A percentile compares a stretch with the other conserved stretches of the same genome.
These are phyloP conservation scores for Saccharomycopsis phalli DNA, from an alignment of 1,139 yeast genomes.

Conservation along the genomic window DNA sequence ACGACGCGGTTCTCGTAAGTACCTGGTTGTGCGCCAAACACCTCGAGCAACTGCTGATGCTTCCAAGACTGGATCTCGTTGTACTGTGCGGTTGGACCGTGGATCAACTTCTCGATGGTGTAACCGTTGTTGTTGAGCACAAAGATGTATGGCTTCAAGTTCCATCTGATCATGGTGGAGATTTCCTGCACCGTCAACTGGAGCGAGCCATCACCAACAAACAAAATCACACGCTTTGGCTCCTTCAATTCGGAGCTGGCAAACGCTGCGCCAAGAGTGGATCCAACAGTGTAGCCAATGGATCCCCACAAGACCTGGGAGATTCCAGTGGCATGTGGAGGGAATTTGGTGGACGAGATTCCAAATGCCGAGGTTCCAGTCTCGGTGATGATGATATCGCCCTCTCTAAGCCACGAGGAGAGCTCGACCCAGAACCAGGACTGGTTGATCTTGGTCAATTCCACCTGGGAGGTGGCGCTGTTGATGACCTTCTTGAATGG, in stretches of 20 bases:
- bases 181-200: conserved; percentile 85
- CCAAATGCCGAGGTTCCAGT: conserved; percentile 92
- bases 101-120: conserved; percentile 83
- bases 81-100: conserved; percentile 67
- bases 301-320: conserved; percentile 91
- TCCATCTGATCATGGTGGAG: conserved; percentile 76
- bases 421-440: conserved; percentile 78
- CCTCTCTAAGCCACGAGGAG: conserved; percentile 65
- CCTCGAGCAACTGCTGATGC: conserved; percentile 55
- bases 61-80: conserved; percentile 82
- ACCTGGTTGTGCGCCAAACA: conserved; percentile 58
- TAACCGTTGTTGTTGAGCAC: conserved; percentile 81
- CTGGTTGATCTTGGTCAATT: conserved; percentile 45
- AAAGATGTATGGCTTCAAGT: conserved; percentile 70
- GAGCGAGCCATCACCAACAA: conserved; percentile 86
- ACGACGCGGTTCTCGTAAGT: conserved; percentile 47
- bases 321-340: conserved; percentile 63
- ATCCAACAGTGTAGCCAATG: conserved; percentile 82
- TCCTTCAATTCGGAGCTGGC: conserved; percentile 73
- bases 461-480: conserved; percentile 28
- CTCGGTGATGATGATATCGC: conserved; percentile 76
- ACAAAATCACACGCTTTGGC: conserved; percentile 63
- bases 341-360: conserved; percentile 71
- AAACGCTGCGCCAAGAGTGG: conserved; percentile 75
- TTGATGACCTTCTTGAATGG: conserved; percentile 33